Percentiles rank a stretch among this genome's conserved stretches.
phyloP scores from a whole-genome alignment of 1,139 yeast species.

The Blastobotrys raffinosifermentans region DNA sequence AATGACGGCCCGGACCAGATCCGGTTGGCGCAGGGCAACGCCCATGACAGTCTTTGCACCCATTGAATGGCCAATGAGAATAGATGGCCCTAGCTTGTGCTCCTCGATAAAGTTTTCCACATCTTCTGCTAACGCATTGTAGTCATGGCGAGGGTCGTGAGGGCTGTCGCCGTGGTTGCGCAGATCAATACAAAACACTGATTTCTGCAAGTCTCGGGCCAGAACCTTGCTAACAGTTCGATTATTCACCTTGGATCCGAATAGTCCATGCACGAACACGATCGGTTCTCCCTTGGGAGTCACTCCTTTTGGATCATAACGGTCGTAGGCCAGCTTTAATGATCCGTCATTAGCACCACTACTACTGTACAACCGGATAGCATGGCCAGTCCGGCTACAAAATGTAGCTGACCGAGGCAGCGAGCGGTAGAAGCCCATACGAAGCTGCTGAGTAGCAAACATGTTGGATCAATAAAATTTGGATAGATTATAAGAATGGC shows the following conservation, averaged over 20 bases:
- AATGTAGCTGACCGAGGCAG: too few relatives aligned
- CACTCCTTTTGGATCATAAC: constrained; percentile 27
- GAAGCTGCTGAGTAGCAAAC: too few relatives aligned
- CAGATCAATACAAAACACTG: constrained; percentile 67
- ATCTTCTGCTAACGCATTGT: constrained; percentile 78
- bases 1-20: constrained; percentile 55
- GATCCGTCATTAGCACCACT: too few relatives aligned
- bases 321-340: constrained; percentile 43
- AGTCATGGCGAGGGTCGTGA: constrained; percentile 61
- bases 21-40: constrained; percentile 63
- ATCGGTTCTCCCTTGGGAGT: constrained; percentile 42
- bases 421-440: too few relatives aligned
- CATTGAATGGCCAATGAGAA: constrained; percentile 90
- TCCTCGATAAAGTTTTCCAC: constrained; percentile 62
- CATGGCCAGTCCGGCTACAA: too few relatives aligned
- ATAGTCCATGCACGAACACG: constrained; percentile 78
- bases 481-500: too few relatives aligned
- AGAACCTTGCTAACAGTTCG: constrained; percentile 58
- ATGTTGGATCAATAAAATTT: too few relatives aligned
- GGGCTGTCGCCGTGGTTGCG: constrained; percentile 95
- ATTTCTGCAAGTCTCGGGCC: constrained; percentile 34
- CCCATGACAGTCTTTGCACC: constrained; percentile 97
- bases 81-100: constrained; percentile 46
- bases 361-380: too few relatives aligned
- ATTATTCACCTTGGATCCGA: constrained; percentile 77